Conservation (phyloP, 2,329 filamentous ascomycete genomes). For the Taxawa tesnikishii region DNA sequence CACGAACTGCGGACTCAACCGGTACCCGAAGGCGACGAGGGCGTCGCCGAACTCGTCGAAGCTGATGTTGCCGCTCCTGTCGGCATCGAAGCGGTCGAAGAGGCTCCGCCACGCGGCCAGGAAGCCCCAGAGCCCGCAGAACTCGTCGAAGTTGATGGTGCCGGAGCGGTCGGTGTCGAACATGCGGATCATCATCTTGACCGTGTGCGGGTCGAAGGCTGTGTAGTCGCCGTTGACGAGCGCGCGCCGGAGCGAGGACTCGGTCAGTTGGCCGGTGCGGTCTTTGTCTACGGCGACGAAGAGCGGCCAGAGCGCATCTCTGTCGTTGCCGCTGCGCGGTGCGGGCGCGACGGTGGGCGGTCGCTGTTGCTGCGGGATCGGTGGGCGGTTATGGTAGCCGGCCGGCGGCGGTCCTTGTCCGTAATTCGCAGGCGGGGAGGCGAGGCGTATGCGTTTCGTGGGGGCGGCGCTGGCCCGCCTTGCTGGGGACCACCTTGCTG, state of each 20-base stretch:
- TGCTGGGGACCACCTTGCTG: conserved; percentile 8
- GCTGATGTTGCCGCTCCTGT: conserved; percentile 76
- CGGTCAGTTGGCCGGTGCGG: conserved; percentile 69
- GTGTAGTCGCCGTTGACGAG: conserved; percentile 96
- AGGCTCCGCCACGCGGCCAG: conserved; percentile 85
- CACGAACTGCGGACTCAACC: conserved; percentile 73
- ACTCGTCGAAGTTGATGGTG: conserved; percentile 88
- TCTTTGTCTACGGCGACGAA: conserved; percentile 88
- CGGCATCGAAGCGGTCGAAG: conserved; percentile 89
- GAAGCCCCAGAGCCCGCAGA: conserved; percentile 93
- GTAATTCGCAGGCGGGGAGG: conserved; percentile 39
- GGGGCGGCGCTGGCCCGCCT: conserved; percentile 9
- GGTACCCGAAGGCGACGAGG: conserved; percentile 82
- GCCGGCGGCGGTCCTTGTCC: conserved; percentile 42
- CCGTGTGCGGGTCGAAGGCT: conserved; percentile 83
- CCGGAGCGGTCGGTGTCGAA: conserved; percentile 87
- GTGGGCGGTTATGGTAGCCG: conserved; percentile 54
- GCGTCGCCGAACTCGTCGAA: conserved; percentile 81
- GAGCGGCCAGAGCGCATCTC: conserved; percentile 63
- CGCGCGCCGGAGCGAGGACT: conserved; percentile 75
- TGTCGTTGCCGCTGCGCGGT: conserved; percentile 47
- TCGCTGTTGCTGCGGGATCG: conserved; percentile 31
- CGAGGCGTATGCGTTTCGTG: conserved; percentile 23
- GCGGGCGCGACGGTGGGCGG: conserved; percentile 36
- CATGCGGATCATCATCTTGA: conserved; percentile 99